Evolutionary conservation across 169 alveolate genomes (phyloP).

Genomic region (Plasmodium reichenowi): DNA sequence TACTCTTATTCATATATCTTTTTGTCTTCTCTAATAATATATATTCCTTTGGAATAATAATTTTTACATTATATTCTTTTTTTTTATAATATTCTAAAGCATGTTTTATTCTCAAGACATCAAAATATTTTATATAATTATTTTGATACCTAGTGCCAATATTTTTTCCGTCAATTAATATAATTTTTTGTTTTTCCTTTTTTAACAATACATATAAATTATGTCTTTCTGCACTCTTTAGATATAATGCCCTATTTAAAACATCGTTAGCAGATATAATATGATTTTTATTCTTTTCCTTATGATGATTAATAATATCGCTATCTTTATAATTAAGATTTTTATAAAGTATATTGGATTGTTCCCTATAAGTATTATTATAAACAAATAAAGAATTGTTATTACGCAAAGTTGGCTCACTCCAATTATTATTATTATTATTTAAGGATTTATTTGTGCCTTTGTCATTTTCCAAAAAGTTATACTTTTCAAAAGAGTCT

Average conservation of each 20-base stretch:
- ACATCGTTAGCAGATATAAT: no score
- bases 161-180: slow-evolving; percentile 53
- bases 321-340: no score
- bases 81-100: slow-evolving; percentile 33
- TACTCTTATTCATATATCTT: background rate
- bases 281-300: no score
- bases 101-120: slow-evolving; percentile 32
- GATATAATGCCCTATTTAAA: background rate
- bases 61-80: slow-evolving; percentile 28
- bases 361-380: no score
- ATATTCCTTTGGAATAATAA: slow-evolving; percentile 47
- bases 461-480: no score
- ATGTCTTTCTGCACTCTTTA: background rate
- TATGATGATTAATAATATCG: no score
- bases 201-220: background rate
- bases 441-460: background rate
- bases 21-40: background rate
- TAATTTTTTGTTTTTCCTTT: background rate
- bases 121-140: slow-evolving; percentile 59
- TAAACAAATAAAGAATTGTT: background rate
- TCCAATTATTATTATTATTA: background rate
- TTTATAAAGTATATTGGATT: no score
- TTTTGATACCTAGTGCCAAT: slow-evolving; percentile 51
- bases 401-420: background rate
- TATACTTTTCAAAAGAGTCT: no score